Conservation (phyloP, 1,284 basidiomycete species). For the Puccinia novopanici region DNA sequence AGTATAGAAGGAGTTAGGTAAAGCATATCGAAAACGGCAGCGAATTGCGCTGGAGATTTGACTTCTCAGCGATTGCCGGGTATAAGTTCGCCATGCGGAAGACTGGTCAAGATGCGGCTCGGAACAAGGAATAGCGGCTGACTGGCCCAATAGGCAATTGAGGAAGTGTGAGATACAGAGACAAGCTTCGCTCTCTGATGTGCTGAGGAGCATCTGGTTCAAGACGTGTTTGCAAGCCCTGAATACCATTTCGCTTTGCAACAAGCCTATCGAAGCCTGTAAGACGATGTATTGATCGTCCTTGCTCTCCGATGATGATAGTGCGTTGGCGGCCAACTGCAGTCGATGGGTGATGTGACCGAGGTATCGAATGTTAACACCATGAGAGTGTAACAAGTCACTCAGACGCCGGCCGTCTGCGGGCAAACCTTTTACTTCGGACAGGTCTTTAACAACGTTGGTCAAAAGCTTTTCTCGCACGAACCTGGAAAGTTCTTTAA, state of each 20-base stretch:
- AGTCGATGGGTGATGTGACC: conserved; percentile 48
- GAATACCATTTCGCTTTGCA: conserved; percentile 65
- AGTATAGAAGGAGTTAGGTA: conserved; percentile 60
- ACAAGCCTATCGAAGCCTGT: conserved; percentile 49
- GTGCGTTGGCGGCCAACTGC: conserved; percentile 28
- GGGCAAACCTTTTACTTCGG: conserved; percentile 61
- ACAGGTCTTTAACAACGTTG: conserved; percentile 62
- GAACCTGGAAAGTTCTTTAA: conserved; percentile 64
- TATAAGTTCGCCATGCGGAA: conserved; percentile 62
- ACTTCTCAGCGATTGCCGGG: conserved; percentile 61
- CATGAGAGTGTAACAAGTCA: conserved; percentile 63
- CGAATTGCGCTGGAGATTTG: conserved; percentile 61
- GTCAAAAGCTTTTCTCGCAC: conserved; percentile 63
- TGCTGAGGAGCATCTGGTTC: conserved; percentile 60
- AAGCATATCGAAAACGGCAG: conserved; percentile 63
- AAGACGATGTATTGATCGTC: conserved; percentile 35
- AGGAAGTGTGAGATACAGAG: conserved; percentile 64
- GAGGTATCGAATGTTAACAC: conserved; percentile 64
- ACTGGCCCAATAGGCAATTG: conserved; percentile 65
- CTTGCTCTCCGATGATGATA: conserved; percentile 17
- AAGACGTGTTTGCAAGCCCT: conserved; percentile 65
- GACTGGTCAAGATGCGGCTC: conserved; percentile 59
- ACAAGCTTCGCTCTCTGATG: conserved; percentile 60
- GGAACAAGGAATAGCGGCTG: conserved; percentile 60
- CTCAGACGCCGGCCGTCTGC: conserved; percentile 64